Conservation (phyloP, 2,329 filamentous ascomycete species). For the Paracoccidioides brasiliensis region DNA sequence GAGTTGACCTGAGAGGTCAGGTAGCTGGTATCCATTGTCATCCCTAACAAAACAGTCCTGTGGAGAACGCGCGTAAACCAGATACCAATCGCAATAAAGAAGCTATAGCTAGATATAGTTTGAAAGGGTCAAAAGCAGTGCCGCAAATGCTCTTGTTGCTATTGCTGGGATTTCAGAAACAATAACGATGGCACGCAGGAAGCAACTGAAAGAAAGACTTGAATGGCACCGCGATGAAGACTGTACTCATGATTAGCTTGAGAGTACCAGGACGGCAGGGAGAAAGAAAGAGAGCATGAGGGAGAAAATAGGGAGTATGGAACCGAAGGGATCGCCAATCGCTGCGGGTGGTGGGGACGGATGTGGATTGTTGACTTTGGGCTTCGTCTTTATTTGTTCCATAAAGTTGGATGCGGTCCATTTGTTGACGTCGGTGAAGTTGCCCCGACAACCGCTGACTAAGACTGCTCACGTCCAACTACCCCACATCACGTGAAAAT, state of each 20-base stretch:
- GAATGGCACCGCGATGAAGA: background rate
- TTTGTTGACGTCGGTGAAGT: constrained; percentile 22
- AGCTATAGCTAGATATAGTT: background rate
- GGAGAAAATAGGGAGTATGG: background rate
- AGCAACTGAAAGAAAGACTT: background rate
- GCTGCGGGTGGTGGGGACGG: background rate
- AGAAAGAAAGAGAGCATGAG: background rate
- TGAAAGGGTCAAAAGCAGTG: background rate
- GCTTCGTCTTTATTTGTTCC: background rate
- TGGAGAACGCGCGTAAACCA: background rate
- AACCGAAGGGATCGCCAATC: background rate
- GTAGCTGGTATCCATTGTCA: constrained; percentile 76
- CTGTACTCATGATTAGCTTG: background rate
- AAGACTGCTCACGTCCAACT: constrained; percentile 17
- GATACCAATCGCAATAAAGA: background rate
- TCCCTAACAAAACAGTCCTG: constrained; percentile 10
- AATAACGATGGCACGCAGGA: background rate
- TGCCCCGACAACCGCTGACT: constrained; percentile 26
- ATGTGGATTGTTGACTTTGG: background rate
- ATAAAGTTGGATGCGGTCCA: constrained; percentile 4
- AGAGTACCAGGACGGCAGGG: background rate
- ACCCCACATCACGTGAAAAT: constrained; percentile 12
- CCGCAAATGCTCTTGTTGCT: background rate
- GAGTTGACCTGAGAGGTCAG: constrained; percentile 88
- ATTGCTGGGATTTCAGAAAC: background rate